phyloP scores from a whole-genome alignment of 148 eudicot genomes.

The Rhododendron simsii region DNA sequence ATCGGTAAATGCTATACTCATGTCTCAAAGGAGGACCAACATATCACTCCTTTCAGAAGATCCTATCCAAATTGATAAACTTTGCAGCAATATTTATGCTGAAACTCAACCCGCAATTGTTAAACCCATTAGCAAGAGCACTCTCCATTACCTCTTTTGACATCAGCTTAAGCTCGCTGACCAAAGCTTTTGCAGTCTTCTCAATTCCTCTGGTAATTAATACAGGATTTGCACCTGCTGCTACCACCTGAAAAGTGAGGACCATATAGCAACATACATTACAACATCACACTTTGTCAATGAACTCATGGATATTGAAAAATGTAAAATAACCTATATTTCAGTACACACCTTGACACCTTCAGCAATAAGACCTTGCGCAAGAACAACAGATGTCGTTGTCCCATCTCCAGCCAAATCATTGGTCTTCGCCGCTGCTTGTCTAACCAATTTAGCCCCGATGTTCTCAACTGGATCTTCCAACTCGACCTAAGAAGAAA shows the following conservation, averaged over 20 bases:
- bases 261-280: not conserved
- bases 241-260: conserved; percentile 45
- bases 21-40: not conserved
- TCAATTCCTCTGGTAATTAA: conserved; percentile 74
- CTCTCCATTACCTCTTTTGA: conserved; percentile 50
- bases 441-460: conserved; percentile 76
- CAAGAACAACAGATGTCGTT: conserved; percentile 74
- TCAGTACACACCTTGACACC: conserved; percentile 54
- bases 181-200: conserved; percentile 57
- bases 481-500: conserved; percentile 48
- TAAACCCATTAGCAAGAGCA: not conserved
- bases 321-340: not conserved
- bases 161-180: conserved; percentile 54
- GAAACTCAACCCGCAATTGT: not conserved
- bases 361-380: conserved; percentile 74
- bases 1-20: not conserved
- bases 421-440: conserved; percentile 77
- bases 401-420: conserved; percentile 84
- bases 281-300: not conserved
- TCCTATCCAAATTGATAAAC: not conserved
- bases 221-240: conserved; percentile 79
- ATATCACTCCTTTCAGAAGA: not conserved
- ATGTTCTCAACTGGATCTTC: conserved; percentile 78
- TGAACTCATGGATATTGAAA: not conserved
- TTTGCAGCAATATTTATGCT: not conserved